These are phyloP conservation scores for Pichia scutulata DNA, from an alignment of 805 yeast species.

Conservation along the genomic window DNA sequence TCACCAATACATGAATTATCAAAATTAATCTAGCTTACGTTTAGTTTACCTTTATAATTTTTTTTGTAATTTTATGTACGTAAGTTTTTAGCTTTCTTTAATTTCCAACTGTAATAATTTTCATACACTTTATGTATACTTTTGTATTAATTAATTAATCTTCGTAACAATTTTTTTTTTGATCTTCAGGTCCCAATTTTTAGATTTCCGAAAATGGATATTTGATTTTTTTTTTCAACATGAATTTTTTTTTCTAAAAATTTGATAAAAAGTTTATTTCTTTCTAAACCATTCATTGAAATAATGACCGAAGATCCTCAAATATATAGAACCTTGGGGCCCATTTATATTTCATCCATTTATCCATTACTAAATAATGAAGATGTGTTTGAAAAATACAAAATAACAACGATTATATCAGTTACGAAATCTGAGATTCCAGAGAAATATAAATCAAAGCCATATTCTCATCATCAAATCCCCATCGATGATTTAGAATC, in stretches of 20 bases:
- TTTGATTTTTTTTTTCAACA: background rate
- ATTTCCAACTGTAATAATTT: background rate
- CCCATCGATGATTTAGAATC: constrained; percentile 66
- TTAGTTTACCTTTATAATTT: background rate
- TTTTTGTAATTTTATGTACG: background rate
- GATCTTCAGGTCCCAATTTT: too few relatives aligned
- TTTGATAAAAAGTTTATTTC: background rate
- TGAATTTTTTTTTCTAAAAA: background rate
- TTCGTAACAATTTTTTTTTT: too few relatives aligned
- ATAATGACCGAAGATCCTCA: constrained; percentile 10
- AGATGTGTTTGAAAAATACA: constrained; percentile 42
- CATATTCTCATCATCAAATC: constrained; percentile 51
- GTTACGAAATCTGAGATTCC: constrained; percentile 61
- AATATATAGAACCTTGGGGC: constrained; percentile 61
- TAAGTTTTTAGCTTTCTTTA: background rate
- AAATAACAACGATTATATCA: constrained; percentile 68
- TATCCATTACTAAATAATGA: constrained; percentile 50
- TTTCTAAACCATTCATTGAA: background rate
- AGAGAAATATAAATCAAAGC: constrained; percentile 31
- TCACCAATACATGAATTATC: background rate
- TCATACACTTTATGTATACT: too few relatives aligned
- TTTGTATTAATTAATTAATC: too few relatives aligned
- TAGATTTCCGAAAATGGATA: background rate
- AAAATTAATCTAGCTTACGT: background rate
- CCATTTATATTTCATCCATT: constrained; percentile 67